Conservation (phyloP, 2,329 filamentous ascomycete genomes). For the Septoria linicola region DNA sequence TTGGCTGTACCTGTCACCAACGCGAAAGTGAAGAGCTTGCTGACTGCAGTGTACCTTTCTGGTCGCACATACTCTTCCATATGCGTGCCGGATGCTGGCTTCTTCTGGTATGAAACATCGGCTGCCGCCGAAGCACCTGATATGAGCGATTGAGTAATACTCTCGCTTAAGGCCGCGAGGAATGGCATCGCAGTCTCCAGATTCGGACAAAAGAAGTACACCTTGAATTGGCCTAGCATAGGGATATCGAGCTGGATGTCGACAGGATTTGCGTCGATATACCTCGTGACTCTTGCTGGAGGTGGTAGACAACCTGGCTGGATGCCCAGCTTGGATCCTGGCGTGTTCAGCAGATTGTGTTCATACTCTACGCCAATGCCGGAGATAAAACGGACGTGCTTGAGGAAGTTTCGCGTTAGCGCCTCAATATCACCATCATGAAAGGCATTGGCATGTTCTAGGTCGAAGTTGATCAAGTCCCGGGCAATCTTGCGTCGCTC, state of each 20-base stretch:
- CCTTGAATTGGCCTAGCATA: conserved; percentile 72
- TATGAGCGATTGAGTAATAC: conserved; percentile 56
- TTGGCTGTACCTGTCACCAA: conserved; percentile 67
- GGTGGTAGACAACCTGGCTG: conserved; percentile 51
- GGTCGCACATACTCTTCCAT: conserved; percentile 67
- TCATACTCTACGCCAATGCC: conserved; percentile 69
- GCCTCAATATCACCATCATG: conserved; percentile 62
- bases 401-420: conserved; percentile 66
- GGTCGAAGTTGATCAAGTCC: conserved; percentile 48
- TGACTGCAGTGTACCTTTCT: conserved; percentile 66
- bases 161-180: conserved; percentile 58
- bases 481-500: conserved; percentile 45
- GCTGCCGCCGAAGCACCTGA: conserved; percentile 46
- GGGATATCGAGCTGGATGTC: conserved; percentile 77
- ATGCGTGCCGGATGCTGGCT: conserved; percentile 57
- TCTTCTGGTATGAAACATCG: conserved; percentile 60
- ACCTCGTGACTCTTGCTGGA: conserved; percentile 70
- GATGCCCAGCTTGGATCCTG: background rate
- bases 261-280: conserved; percentile 74
- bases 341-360: conserved; percentile 47
- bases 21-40: conserved; percentile 67
- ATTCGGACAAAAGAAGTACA: conserved; percentile 69
- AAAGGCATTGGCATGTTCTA: conserved; percentile 53
- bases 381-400: conserved; percentile 71
- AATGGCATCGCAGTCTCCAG: conserved; percentile 58